Percentiles rank a stretch among this genome's conserved stretches.
phyloP scores from a whole-genome alignment of 306 rosid genomes.

The Cicer arietinum region DNA sequence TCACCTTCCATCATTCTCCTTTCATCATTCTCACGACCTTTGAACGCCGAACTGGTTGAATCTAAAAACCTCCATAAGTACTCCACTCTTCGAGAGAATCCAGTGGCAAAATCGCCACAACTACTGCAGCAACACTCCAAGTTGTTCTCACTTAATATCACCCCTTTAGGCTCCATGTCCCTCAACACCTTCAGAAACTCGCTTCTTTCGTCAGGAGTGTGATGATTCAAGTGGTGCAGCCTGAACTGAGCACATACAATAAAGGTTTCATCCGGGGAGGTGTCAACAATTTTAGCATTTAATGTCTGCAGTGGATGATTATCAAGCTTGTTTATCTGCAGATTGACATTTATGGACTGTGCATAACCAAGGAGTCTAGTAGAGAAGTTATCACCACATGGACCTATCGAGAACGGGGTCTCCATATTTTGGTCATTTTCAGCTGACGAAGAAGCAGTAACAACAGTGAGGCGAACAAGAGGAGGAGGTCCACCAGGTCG shows the following conservation, averaged over 20 bases:
- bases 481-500: conserved; percentile 88
- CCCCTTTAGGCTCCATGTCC: conserved; percentile 72
- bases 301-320: conserved; percentile 57
- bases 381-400: conserved; percentile 75
- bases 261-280: conserved; percentile 60
- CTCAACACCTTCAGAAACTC: conserved; percentile 62
- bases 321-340: conserved; percentile 71
- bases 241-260: conserved; percentile 87
- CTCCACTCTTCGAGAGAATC: conserved; percentile 69
- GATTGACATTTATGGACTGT: conserved; percentile 65
- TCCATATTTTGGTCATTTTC: conserved; percentile 58
- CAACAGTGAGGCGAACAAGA: conserved; percentile 73
- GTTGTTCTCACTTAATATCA: conserved; percentile 81
- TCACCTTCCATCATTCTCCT: conserved; percentile 93
- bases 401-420: conserved; percentile 72
- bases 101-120: conserved; percentile 68
- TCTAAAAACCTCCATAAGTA: conserved; percentile 83
- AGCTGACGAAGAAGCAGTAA: conserved; percentile 49
- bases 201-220: conserved; percentile 62
- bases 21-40: conserved; percentile 77
- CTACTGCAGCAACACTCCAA: conserved; percentile 71
- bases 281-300: conserved; percentile 51
- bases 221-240: conserved; percentile 73
- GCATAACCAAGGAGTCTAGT: conserved; percentile 75
- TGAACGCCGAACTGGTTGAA: conserved; percentile 80